These are phyloP conservation scores for Xylariales sp. DNA, from an alignment of 2,329 filamentous ascomycete genomes.

Conservation along the genomic window DNA sequence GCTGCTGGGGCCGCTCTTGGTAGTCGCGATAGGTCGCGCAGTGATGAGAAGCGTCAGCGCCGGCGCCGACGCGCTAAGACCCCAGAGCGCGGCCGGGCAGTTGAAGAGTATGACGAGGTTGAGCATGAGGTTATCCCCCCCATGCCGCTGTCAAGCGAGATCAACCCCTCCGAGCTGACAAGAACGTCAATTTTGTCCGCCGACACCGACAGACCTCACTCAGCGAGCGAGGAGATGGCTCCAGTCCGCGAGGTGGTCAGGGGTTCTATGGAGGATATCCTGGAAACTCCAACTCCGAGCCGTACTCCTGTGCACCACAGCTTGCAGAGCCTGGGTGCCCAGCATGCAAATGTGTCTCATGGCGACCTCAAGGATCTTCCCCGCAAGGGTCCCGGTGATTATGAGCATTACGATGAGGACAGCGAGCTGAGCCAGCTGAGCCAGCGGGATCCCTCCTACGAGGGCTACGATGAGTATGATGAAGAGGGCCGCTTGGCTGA, in stretches of 20 bases:
- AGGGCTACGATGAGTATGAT: constrained; percentile 38
- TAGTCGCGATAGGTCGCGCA: constrained; percentile 34
- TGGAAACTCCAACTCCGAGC: constrained; percentile 55
- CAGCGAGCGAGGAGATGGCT: constrained; percentile 58
- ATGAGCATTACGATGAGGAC: constrained; percentile 43
- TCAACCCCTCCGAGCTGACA: constrained; percentile 83
- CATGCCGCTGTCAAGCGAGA: constrained; percentile 84
- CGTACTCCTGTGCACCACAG: constrained; percentile 41
- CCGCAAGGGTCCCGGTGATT: constrained; percentile 36
- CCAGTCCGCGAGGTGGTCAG: constrained; percentile 62
- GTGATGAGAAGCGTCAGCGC: constrained; percentile 46
- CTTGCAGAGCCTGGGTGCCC: constrained; percentile 59
- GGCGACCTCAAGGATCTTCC: constrained; percentile 54
- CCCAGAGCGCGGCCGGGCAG: constrained; percentile 40
- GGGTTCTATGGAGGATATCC: constrained; percentile 56
- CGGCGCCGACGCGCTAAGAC: constrained; percentile 49
- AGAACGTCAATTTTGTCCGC: constrained; percentile 83
- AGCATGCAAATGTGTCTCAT: constrained; percentile 61
- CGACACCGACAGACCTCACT: constrained; percentile 68
- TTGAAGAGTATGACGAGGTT: constrained; percentile 46
- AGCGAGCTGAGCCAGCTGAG: constrained; percentile 41
- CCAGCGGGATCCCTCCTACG: constrained; percentile 31
- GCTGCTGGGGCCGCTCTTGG: constrained; percentile 31
- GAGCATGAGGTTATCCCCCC: constrained; percentile 62
- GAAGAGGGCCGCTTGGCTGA: constrained; percentile 32